Evolutionary conservation across 2,329 filamentous ascomycete genomes (phyloP).

Genomic region (Rutstroemia sp.): DNA sequence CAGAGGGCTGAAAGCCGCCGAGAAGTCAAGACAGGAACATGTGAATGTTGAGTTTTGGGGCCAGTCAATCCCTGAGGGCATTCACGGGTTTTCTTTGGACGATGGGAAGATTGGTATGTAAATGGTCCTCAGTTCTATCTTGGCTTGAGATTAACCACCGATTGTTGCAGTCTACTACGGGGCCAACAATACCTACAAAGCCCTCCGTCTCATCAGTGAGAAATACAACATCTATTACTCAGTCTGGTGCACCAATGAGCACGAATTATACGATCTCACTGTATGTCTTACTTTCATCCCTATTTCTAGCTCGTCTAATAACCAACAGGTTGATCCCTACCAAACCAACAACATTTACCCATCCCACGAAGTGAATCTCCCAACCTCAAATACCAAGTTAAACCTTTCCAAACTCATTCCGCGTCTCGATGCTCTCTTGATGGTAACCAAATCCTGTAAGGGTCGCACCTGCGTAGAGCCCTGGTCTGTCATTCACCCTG

Average conservation of each 20-base stretch:
- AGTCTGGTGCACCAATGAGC: conserved; percentile 62
- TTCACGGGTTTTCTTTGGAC: conserved; percentile 20
- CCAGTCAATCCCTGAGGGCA: conserved; percentile 22
- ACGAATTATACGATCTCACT: conserved; percentile 57
- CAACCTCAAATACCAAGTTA: conserved; percentile 26
- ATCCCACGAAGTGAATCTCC: conserved; percentile 6
- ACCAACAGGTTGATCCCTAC: conserved; percentile 40
- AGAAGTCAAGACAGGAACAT: conserved; percentile 34
- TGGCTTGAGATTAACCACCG: neutral
- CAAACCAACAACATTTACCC: conserved; percentile 41
- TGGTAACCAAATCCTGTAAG: conserved; percentile 55
- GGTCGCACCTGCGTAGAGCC: conserved; percentile 45
- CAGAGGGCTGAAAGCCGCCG: conserved; percentile 15
- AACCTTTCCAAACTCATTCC: conserved; percentile 15
- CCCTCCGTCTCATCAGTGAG: conserved; percentile 35
- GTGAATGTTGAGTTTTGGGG: conserved; percentile 43
- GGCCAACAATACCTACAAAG: conserved; percentile 43
- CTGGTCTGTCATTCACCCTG: conserved; percentile 50
- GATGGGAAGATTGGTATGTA: conserved; percentile 21
- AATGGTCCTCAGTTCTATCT: neutral
- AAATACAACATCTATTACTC: conserved; percentile 57
- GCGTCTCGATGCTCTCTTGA: conserved; percentile 49
- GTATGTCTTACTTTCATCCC: conserved; percentile 30
- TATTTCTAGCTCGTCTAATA: neutral
- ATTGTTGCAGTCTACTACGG: conserved; percentile 15